phyloP scores from a whole-genome alignment of 441 rosid genomes.

The Adansonia grandidieri region DNA sequence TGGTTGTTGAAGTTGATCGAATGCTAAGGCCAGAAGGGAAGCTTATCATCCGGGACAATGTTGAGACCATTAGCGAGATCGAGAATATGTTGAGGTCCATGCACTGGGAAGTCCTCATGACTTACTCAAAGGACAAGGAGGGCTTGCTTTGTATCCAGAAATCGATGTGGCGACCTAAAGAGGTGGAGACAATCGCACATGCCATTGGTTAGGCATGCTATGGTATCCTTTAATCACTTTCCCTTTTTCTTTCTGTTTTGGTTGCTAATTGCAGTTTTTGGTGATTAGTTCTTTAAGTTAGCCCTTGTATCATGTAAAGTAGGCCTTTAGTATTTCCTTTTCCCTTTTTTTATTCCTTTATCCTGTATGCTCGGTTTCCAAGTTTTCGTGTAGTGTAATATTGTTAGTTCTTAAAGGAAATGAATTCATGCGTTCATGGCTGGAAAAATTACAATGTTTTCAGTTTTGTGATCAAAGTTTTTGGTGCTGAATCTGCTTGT shows the following conservation, averaged over 20 bases:
- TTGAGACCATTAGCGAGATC: neutral
- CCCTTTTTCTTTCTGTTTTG: slow-evolving; percentile 20
- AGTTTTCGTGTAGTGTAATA: slow-evolving; percentile 24
- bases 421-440: slow-evolving; percentile 14
- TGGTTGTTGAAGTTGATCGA: neutral
- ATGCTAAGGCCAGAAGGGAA: neutral
- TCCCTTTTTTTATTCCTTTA: neutral
- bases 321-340: slow-evolving; percentile 8
- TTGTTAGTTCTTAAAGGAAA: slow-evolving; percentile 8
- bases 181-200: neutral
- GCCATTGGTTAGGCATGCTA: neutral
- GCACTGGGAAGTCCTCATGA: neutral
- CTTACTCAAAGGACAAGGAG: neutral
- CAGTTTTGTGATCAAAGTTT: neutral
- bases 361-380: neutral
- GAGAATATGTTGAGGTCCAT: neutral
- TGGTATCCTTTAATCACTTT: neutral
- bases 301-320: slow-evolving; percentile 30
- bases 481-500: neutral
- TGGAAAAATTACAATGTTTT: neutral
- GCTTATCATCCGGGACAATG: neutral
- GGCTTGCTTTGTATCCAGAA: neutral
- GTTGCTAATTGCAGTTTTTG: slow-evolving; percentile 35
- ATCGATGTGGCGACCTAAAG: neutral
- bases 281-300: slow-evolving; percentile 25